These are phyloP conservation scores for Aspergillus nanangensis DNA, from an alignment of 495 filamentous ascomycete genomes.

Conservation along the genomic window DNA sequence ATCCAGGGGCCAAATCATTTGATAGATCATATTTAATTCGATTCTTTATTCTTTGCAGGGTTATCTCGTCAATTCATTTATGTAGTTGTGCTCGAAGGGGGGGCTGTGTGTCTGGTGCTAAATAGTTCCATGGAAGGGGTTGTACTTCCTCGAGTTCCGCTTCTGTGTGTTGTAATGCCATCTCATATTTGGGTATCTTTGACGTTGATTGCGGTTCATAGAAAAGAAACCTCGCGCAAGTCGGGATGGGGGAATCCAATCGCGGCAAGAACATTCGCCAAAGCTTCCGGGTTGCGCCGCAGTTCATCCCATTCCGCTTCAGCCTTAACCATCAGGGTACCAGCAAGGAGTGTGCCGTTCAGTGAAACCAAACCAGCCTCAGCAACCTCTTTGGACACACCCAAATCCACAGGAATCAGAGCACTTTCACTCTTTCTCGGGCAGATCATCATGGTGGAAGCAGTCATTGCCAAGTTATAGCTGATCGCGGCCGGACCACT, in stretches of 20 bases:
- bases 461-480: conserved; percentile 79
- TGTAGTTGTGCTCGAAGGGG: background rate
- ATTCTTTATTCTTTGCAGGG: background rate
- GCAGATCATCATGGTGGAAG: conserved; percentile 60
- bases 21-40: background rate
- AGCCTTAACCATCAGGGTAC: conserved; percentile 75
- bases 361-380: conserved; percentile 57
- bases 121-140: too few relatives aligned
- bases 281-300: conserved; percentile 38
- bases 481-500: conserved; percentile 55
- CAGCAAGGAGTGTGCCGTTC: conserved; percentile 78
- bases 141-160: too few relatives aligned
- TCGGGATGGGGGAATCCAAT: conserved; percentile 54
- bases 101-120: background rate
- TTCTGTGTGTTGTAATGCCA: background rate
- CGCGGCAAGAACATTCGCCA: conserved; percentile 51
- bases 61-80: background rate
- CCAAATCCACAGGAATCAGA: conserved; percentile 24
- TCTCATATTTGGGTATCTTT: too few relatives aligned
- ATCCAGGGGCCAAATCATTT: background rate
- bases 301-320: conserved; percentile 67
- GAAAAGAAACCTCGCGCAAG: conserved; percentile 11
- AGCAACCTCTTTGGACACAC: conserved; percentile 23
- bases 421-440: conserved; percentile 51
- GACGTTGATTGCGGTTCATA: too few relatives aligned